A percentile compares a stretch with the other conserved stretches of the same genome.
Conservation (phyloP, 495 filamentous ascomycete species). For the Aspergillus saccharolyticus region DNA sequence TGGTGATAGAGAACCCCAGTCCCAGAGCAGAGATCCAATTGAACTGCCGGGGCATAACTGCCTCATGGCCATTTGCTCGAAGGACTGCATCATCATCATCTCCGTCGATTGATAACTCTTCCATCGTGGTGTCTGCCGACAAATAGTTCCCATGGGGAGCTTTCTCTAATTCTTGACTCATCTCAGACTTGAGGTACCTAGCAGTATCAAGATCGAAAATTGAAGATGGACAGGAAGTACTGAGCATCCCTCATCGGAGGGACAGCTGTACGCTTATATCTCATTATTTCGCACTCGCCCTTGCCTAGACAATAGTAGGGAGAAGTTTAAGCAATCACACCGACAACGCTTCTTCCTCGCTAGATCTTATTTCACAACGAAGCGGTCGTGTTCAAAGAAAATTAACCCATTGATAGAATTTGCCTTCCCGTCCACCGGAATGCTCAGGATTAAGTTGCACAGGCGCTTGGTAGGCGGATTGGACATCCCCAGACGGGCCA, state of each 20-base stretch:
- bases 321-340: background rate
- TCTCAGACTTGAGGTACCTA: background rate
- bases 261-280: background rate
- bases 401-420: background rate
- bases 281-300: background rate
- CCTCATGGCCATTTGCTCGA: constrained; percentile 29
- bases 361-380: background rate
- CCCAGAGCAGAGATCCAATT: constrained; percentile 26
- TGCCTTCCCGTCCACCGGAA: background rate
- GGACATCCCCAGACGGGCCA: background rate
- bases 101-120: background rate
- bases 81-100: constrained; percentile 24
- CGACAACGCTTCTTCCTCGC: background rate
- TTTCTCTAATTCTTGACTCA: background rate
- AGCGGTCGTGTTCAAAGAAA: background rate
- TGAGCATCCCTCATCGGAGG: background rate
- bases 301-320: background rate
- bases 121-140: background rate
- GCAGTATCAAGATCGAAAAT: background rate
- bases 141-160: background rate
- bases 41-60: constrained; percentile 28
- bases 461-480: background rate
- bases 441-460: background rate
- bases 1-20: constrained; percentile 33
- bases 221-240: background rate